phyloP scores from a whole-genome alignment of 2,329 filamentous ascomycete genomes.

The Colletotrichum tropicale region DNA sequence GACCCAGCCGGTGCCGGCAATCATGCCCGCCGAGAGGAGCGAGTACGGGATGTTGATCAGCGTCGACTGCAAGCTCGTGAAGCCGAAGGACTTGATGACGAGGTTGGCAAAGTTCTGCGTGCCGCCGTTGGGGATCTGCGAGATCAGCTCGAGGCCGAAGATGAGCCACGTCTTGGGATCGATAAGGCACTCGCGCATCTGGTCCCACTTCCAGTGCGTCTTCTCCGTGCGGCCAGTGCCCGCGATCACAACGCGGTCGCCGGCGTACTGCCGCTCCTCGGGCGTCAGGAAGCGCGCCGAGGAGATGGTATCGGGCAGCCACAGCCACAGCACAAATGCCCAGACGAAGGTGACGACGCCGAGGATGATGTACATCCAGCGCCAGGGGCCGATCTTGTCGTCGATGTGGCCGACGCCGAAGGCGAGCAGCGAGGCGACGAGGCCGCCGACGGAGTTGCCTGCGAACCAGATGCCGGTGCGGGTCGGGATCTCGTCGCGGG shows the following conservation, averaged over 20 bases:
- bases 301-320: slow-evolving; percentile 58
- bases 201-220: slow-evolving; percentile 52
- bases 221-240: slow-evolving; percentile 58
- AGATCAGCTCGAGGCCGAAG: slow-evolving; percentile 54
- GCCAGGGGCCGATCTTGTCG: slow-evolving; percentile 52
- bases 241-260: slow-evolving; percentile 49
- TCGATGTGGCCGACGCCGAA: slow-evolving; percentile 61
- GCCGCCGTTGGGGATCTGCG: slow-evolving; percentile 67
- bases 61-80: slow-evolving; percentile 57
- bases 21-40: slow-evolving; percentile 50
- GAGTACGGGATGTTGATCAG: slow-evolving; percentile 66
- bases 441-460: slow-evolving; percentile 52
- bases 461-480: slow-evolving; percentile 62
- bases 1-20: slow-evolving; percentile 53
- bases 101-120: slow-evolving; percentile 64
- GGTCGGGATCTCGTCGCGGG: slow-evolving; percentile 58
- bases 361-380: slow-evolving; percentile 63
- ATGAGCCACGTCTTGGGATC: slow-evolving; percentile 68
- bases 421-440: slow-evolving; percentile 53
- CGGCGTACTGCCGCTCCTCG: slow-evolving; percentile 54
- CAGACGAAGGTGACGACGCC: slow-evolving; percentile 56
- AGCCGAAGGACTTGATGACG: slow-evolving; percentile 60
- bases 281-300: slow-evolving; percentile 61
- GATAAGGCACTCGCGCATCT: slow-evolving; percentile 55
- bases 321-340: slow-evolving; percentile 49